phyloP scores from a whole-genome alignment of 345 rosid species.

The Chamaenerion angustifolium region DNA sequence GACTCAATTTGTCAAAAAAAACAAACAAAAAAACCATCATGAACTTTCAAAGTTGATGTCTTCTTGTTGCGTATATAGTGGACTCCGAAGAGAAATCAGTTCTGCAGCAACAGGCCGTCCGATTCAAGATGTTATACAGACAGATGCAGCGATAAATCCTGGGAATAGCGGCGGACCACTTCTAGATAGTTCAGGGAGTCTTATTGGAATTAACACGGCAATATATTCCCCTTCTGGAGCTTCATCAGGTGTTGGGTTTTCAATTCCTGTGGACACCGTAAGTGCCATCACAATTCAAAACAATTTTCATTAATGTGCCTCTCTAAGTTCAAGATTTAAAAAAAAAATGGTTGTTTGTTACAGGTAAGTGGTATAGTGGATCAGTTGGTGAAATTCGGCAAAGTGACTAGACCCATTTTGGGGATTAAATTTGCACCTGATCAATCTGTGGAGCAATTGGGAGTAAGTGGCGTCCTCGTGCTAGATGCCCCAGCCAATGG shows the following conservation, averaged over 20 bases:
- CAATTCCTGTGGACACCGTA: conserved; percentile 96
- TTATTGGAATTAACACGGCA: conserved; percentile 92
- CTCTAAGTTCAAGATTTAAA: not conserved
- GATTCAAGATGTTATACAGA: conserved; percentile 96
- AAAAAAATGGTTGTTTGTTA: conserved; percentile 9
- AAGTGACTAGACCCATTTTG: conserved; percentile 79
- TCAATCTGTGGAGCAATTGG: conserved; percentile 91
- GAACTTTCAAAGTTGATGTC: not conserved
- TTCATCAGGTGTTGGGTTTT: conserved; percentile 96
- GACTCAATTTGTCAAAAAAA: not conserved
- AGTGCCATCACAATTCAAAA: conserved; percentile 14
- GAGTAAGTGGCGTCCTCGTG: conserved; percentile 95
- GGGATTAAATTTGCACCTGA: conserved; percentile 97
- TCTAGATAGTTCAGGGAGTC: conserved; percentile 81
- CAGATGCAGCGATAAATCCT: conserved; percentile 97
- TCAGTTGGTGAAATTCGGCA: conserved; percentile 80
- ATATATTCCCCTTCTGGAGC: conserved; percentile 99
- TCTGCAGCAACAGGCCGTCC: conserved; percentile 99
- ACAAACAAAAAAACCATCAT: not conserved
- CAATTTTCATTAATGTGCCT: not conserved
- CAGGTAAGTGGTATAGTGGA: conserved; percentile 90
- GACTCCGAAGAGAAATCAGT: conserved; percentile 89
- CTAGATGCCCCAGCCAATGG: conserved; percentile 87
- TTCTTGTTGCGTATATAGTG: conserved; percentile 30
- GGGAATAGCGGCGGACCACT: conserved; percentile 98